Conservation (phyloP, 441 rosid genomes). For the Pelargonium cotyledonis region DNA sequence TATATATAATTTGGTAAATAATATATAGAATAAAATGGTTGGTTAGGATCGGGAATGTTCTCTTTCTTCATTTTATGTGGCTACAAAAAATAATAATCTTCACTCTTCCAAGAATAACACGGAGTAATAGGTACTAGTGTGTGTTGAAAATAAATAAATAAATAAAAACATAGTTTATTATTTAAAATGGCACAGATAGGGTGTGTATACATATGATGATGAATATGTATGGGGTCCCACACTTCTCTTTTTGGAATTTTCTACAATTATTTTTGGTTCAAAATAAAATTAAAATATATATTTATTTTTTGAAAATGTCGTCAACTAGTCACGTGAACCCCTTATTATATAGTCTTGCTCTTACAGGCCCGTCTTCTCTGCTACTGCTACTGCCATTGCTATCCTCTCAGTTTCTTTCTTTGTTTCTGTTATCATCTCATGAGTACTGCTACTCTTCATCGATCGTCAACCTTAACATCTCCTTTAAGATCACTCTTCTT, state of each 20-base stretch:
- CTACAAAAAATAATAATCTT: too few relatives aligned
- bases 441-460: not conserved
- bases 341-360: not conserved
- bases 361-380: not conserved
- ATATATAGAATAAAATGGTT: too few relatives aligned
- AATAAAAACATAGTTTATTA: too few relatives aligned
- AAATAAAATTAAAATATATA: too few relatives aligned
- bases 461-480: not conserved
- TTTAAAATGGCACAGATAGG: slow-evolving; percentile 32
- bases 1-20: too few relatives aligned
- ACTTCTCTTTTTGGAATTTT: slow-evolving; percentile 24
- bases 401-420: not conserved
- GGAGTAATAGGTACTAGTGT: too few relatives aligned
- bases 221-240: slow-evolving; percentile 33
- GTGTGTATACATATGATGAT: slow-evolving; percentile 17
- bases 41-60: too few relatives aligned
- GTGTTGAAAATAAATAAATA: too few relatives aligned
- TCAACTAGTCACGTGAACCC: not conserved
- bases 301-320: not conserved
- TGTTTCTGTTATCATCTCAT: too few relatives aligned
- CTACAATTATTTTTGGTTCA: slow-evolving; percentile 11
- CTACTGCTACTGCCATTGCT: not conserved
- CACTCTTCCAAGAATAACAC: too few relatives aligned
- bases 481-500: not conserved
- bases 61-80: too few relatives aligned